A percentile compares a stretch with the other conserved stretches of the same genome.
Evolutionary conservation across 192 early-diverging fungal genomes (phyloP).

Genomic region (Dissophora ornata): DNA sequence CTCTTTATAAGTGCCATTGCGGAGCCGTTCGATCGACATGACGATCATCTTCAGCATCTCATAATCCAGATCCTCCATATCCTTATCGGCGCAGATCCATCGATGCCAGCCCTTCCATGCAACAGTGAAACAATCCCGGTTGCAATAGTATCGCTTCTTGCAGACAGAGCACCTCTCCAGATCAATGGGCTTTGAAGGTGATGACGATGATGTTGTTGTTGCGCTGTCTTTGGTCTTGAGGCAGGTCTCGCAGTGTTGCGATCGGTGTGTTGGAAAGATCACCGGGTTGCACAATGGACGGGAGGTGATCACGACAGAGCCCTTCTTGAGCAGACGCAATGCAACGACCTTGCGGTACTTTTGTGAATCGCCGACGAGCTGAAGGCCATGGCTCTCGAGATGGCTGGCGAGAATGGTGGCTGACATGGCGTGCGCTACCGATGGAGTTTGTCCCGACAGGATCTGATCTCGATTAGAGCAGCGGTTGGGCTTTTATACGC

Average conservation of each 20-base stretch:
- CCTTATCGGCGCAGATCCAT: constrained; percentile 43
- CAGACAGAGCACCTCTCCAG: constrained; percentile 51
- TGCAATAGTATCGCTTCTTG: constrained; percentile 47
- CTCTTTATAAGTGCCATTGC: constrained; percentile 31
- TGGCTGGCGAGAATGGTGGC: constrained; percentile 34
- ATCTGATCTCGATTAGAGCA: too few species aligned
- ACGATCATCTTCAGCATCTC: constrained; percentile 63
- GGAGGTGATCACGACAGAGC: constrained; percentile 53
- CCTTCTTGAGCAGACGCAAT: constrained; percentile 27
- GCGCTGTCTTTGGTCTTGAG: constrained; percentile 1
- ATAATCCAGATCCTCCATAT: constrained; percentile 50
- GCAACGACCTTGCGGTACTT: constrained; percentile 53
- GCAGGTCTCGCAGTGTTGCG: constrained; percentile 31
- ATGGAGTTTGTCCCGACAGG: too few species aligned
- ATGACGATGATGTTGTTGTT: background rate
- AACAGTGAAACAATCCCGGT: constrained; percentile 33
- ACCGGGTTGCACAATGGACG: constrained; percentile 49
- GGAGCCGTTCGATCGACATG: constrained; percentile 52
- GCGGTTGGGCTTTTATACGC: too few species aligned
- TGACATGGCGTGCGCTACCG: constrained; percentile 27
- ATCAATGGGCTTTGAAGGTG: background rate
- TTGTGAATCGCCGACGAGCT: constrained; percentile 29
- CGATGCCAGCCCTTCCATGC: constrained; percentile 52
- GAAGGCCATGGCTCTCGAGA: constrained; percentile 41
- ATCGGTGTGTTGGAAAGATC: constrained; percentile 53